phyloP scores from a whole-genome alignment of 2,329 filamentous ascomycete species.

The Celoporthe dispersa region DNA sequence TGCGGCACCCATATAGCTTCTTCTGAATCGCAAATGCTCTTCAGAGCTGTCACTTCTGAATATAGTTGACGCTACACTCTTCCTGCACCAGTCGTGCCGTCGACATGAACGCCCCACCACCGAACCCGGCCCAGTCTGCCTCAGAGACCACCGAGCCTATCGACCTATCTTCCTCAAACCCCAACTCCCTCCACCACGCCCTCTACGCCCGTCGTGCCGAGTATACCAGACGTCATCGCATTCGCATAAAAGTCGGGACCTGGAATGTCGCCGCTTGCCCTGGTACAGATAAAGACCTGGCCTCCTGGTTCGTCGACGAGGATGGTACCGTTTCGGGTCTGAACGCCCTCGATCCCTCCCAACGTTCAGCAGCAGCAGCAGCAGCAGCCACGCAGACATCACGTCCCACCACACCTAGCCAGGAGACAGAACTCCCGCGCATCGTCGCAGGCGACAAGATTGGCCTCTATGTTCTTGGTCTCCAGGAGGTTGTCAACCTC shows the following conservation, averaged over 20 bases:
- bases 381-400: conserved; percentile 35
- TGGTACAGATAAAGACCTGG: conserved; percentile 85
- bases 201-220: conserved; percentile 77
- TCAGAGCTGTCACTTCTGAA: background rate
- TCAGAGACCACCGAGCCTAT: conserved; percentile 26
- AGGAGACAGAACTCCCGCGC: conserved; percentile 42
- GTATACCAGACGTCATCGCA: conserved; percentile 74
- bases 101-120: background rate
- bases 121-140: conserved; percentile 10
- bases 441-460: conserved; percentile 69
- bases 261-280: conserved; percentile 93
- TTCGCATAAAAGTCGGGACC: conserved; percentile 87
- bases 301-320: conserved; percentile 83
- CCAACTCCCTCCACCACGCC: conserved; percentile 64
- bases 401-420: conserved; percentile 33
- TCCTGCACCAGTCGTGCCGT: background rate
- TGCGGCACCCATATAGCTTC: background rate
- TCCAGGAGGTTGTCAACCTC: conserved; percentile 92
- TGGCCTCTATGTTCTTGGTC: conserved; percentile 84
- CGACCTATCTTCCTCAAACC: conserved; percentile 43
- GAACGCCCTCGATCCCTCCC: conserved; percentile 55
- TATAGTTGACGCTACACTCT: background rate
- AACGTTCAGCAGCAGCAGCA: conserved; percentile 39
- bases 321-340: conserved; percentile 70
- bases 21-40: background rate